phyloP scores from a whole-genome alignment of 345 rosid species.

The Cardamine occulta region DNA sequence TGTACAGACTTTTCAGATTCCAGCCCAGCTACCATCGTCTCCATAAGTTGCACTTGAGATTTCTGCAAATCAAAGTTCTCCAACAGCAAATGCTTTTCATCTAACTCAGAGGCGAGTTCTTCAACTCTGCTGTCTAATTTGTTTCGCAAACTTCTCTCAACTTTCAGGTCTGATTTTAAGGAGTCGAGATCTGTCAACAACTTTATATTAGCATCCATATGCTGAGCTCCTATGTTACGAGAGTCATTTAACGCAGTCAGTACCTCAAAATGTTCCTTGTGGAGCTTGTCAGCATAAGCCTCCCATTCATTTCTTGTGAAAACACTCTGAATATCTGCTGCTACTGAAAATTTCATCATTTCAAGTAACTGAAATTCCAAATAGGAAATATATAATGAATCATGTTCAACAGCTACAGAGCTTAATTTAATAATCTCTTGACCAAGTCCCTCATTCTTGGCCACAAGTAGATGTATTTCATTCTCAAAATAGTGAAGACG shows the following conservation, averaged over 20 bases:
- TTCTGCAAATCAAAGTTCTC: slow-evolving; percentile 53
- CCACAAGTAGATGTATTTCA: slow-evolving; percentile 60
- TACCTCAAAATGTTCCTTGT: slow-evolving; percentile 55
- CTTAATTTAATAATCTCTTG: slow-evolving; percentile 60
- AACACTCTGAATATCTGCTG: slow-evolving; percentile 60
- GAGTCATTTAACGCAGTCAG: slow-evolving; percentile 53
- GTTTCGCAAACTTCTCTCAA: slow-evolving; percentile 35
- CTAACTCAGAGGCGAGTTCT: slow-evolving; percentile 60
- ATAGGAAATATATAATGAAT: slow-evolving; percentile 51
- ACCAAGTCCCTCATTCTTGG: slow-evolving; percentile 57
- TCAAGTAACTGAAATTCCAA: slow-evolving; percentile 69
- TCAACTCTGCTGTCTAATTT: slow-evolving; percentile 51
- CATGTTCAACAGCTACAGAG: slow-evolving; percentile 56
- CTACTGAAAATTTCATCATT: slow-evolving; percentile 60
- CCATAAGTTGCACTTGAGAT: slow-evolving; percentile 57
- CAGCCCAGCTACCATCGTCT: slow-evolving; percentile 57
- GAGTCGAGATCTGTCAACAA: slow-evolving; percentile 53
- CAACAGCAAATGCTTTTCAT: slow-evolving; percentile 56
- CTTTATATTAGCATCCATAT: slow-evolving; percentile 57
- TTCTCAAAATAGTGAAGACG: slow-evolving; percentile 58
- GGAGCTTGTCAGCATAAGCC: slow-evolving; percentile 55
- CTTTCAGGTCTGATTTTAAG: slow-evolving; percentile 51
- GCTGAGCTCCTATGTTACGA: slow-evolving; percentile 54
- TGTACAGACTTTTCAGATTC: slow-evolving; percentile 59
- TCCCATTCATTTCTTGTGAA: slow-evolving; percentile 62